These are phyloP conservation scores for Hirsutella rhossiliensis DNA, from an alignment of 2,329 filamentous ascomycete genomes.

Conservation along the genomic window DNA sequence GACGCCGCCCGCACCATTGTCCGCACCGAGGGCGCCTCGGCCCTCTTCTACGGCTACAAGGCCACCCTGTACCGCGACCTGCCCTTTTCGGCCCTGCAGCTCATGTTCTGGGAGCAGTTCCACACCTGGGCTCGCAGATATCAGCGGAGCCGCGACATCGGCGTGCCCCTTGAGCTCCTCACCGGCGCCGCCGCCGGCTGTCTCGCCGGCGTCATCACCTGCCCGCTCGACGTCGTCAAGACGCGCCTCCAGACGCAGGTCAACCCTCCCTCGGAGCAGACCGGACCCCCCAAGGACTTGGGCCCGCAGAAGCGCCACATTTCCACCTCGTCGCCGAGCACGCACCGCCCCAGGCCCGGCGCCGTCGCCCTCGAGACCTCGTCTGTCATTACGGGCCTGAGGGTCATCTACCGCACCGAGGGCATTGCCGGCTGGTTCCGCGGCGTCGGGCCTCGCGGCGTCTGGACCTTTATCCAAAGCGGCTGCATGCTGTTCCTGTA, in stretches of 20 bases:
- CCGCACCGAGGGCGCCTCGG: conserved; percentile 66
- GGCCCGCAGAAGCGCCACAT: conserved; percentile 57
- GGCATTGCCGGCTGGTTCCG: conserved; percentile 86
- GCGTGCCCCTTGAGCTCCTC: conserved; percentile 70
- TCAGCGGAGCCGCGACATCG: conserved; percentile 73
- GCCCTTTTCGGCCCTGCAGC: conserved; percentile 91
- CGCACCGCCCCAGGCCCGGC: conserved; percentile 66
- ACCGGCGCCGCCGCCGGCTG: conserved; percentile 86
- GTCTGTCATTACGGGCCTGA: conserved; percentile 73
- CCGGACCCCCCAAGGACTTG: conserved; percentile 16
- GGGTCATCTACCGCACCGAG: conserved; percentile 81
- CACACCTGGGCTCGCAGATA: conserved; percentile 69
- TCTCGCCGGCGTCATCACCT: conserved; percentile 87
- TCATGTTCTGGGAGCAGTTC: conserved; percentile 96
- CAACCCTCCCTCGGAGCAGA: conserved; percentile 21
- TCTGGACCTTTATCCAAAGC: conserved; percentile 97
- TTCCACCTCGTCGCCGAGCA: conserved; percentile 82
- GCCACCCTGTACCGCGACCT: conserved; percentile 90
- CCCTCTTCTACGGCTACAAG: conserved; percentile 94
- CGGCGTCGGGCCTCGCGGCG: conserved; percentile 80
- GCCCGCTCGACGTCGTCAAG: conserved; percentile 94
- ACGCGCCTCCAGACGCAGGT: conserved; percentile 92
- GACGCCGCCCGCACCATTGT: conserved; percentile 82
- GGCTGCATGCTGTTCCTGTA: conserved; percentile 95
- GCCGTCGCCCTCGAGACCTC: conserved; percentile 77